These are phyloP conservation scores for Aquilaria malaccensis DNA, from an alignment of 345 rosid species.

Conservation along the genomic window DNA sequence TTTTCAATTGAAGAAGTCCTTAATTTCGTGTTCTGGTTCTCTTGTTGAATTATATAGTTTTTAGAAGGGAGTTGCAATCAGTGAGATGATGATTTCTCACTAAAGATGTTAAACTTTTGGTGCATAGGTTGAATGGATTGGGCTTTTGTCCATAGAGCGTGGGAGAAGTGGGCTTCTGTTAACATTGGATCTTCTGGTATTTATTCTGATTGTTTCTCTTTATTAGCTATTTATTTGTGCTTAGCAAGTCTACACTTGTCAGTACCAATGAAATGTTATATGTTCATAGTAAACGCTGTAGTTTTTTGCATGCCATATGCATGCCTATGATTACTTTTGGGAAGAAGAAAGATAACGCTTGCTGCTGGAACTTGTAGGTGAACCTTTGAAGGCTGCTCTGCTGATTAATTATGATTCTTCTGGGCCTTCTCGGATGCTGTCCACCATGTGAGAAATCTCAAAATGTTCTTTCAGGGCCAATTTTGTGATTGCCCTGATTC, in stretches of 20 bases:
- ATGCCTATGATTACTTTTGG: not conserved
- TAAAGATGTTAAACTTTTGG: not conserved
- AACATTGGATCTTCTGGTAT: slow-evolving; percentile 54
- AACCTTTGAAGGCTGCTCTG: slow-evolving; percentile 67
- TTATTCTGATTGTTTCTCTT: slow-evolving; percentile 1
- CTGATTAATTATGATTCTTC: slow-evolving; percentile 70
- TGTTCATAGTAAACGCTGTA: too few relatives aligned
- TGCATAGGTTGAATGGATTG: slow-evolving; percentile 47
- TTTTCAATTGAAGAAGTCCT: too few relatives aligned
- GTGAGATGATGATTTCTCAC: too few relatives aligned
- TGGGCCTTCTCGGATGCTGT: slow-evolving; percentile 71
- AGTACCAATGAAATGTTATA: too few relatives aligned
- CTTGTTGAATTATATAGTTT: too few relatives aligned
- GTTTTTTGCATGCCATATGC: not conserved
- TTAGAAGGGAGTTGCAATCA: too few relatives aligned
- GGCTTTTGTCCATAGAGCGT: slow-evolving; percentile 43
- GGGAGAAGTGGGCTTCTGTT: slow-evolving; percentile 73
- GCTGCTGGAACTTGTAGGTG: slow-evolving; percentile 29
- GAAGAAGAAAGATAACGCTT: not conserved
- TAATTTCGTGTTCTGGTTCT: too few relatives aligned
- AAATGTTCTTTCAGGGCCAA: too few relatives aligned
- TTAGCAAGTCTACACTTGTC: too few relatives aligned
- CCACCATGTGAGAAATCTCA: slow-evolving; percentile 49
- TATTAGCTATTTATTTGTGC: not conserved
- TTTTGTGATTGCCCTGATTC: too few relatives aligned